phyloP scores from a whole-genome alignment of 345 rosid genomes.

The Hypericum perforatum region DNA sequence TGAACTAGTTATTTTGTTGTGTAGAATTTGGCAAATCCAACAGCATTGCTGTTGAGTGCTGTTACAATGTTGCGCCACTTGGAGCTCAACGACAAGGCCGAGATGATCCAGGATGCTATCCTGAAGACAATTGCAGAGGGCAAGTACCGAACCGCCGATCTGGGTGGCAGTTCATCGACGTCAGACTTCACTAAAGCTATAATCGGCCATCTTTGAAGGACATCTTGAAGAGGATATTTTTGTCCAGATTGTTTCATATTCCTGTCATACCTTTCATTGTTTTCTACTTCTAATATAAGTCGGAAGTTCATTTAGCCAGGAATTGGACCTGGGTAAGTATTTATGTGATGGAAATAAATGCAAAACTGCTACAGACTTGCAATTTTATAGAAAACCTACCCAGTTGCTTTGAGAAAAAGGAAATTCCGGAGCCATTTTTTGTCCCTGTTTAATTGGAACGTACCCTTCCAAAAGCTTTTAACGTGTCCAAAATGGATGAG shows the following conservation, averaged over 20 bases:
- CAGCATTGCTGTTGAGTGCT: conserved; percentile 78
- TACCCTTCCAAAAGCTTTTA: no score
- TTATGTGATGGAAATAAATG: no score
- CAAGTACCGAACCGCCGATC: conserved; percentile 84
- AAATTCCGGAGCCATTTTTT: no score
- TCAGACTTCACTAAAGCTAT: conserved; percentile 87
- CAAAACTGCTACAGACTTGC: no score
- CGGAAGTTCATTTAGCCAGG: no score
- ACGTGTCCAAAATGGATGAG: no score
- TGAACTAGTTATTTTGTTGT: background rate
- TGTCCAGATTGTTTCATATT: background rate
- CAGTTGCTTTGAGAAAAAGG: no score
- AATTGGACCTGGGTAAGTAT: no score
- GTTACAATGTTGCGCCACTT: conserved; percentile 86
- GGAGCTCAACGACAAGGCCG: conserved; percentile 72
- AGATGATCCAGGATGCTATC: conserved; percentile 70
- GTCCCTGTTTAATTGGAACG: no score
- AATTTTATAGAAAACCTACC: no score
- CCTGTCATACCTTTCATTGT: no score
- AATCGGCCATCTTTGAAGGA: conserved; percentile 62
- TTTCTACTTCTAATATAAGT: no score
- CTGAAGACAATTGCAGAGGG: conserved; percentile 81
- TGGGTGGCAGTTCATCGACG: conserved; percentile 71
- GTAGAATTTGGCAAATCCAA: conserved; percentile 91
- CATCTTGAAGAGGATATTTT: conserved; percentile 11